Conservation (phyloP, 305 asterid species). For the Fraxinus albicans region DNA sequence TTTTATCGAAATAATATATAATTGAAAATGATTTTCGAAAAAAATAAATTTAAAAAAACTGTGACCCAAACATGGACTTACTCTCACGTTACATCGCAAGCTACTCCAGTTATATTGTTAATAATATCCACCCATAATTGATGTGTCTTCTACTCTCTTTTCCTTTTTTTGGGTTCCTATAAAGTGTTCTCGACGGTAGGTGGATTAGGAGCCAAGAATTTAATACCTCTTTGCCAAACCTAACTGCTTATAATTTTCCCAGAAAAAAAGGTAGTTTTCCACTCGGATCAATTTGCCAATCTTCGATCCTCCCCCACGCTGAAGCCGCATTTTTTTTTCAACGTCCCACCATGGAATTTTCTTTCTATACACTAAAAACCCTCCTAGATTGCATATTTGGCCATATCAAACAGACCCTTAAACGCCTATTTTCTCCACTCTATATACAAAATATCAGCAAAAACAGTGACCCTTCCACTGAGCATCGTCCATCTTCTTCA, state of each 20-base stretch:
- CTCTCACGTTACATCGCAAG: not conserved
- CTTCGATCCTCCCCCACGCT: not conserved
- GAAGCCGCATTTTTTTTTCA: not conserved
- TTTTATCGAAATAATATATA: too few relatives aligned
- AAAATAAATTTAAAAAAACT: too few relatives aligned
- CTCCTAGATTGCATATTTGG: not conserved
- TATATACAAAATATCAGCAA: not conserved
- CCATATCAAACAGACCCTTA: not conserved
- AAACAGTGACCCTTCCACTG: not conserved
- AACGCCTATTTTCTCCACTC: not conserved
- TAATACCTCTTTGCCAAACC: too few relatives aligned
- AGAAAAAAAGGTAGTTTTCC: not conserved
- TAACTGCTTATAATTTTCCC: not conserved
- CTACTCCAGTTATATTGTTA: too few relatives aligned
- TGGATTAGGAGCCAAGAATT: not conserved
- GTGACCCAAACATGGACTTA: not conserved
- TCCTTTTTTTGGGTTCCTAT: too few relatives aligned
- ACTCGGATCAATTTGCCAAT: not conserved
- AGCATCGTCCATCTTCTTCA: conserved; percentile 17
- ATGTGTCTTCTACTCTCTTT: not conserved
- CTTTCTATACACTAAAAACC: not conserved
- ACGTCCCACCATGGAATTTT: not conserved
- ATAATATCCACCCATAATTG: too few relatives aligned
- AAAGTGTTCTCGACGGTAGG: not conserved
- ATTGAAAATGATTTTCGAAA: too few relatives aligned